Percentiles rank a stretch among this genome's conserved stretches.
These are phyloP conservation scores for Sugiyamaella valdiviana DNA, from an alignment of 805 yeast species.

Conservation along the genomic window DNA sequence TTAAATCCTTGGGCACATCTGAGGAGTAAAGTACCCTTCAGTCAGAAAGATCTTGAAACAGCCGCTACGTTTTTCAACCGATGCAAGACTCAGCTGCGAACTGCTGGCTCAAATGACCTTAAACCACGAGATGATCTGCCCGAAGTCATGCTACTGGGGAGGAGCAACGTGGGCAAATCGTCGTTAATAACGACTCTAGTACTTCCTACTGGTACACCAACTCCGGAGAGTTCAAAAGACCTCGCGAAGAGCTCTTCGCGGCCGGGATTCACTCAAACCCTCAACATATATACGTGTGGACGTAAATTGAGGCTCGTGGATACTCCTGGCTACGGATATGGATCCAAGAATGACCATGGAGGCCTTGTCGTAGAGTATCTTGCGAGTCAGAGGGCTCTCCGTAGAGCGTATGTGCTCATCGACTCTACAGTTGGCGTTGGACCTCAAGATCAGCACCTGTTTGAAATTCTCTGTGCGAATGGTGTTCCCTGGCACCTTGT, in stretches of 20 bases:
- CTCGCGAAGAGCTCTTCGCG: conserved; percentile 39
- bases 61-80: conserved; percentile 26
- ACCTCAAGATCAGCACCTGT: conserved; percentile 48
- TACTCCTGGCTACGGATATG: conserved; percentile 85
- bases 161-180: conserved; percentile 84
- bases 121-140: conserved; percentile 40
- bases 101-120: neutral
- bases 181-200: conserved; percentile 57
- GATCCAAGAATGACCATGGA: conserved; percentile 65
- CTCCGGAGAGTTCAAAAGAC: conserved; percentile 3
- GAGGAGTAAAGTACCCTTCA: neutral
- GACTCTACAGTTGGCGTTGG: conserved; percentile 57
- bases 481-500: conserved; percentile 71
- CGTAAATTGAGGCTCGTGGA: conserved; percentile 64
- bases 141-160: conserved; percentile 70
- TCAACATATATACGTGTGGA: conserved; percentile 67
- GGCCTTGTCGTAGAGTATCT: conserved; percentile 59
- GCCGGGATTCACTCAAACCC: conserved; percentile 55
- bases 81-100: conserved; percentile 21
- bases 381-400: conserved; percentile 45
- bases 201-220: conserved; percentile 26
- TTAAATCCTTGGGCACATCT: neutral
- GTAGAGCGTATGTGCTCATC: conserved; percentile 54
- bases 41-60: conserved; percentile 26
- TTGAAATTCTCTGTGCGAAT: conserved; percentile 42